A percentile compares a stretch with the other conserved stretches of the same genome.
These are phyloP conservation scores for Ajuga chamaepitys DNA, from an alignment of 257 asterid species.

Conservation along the genomic window DNA sequence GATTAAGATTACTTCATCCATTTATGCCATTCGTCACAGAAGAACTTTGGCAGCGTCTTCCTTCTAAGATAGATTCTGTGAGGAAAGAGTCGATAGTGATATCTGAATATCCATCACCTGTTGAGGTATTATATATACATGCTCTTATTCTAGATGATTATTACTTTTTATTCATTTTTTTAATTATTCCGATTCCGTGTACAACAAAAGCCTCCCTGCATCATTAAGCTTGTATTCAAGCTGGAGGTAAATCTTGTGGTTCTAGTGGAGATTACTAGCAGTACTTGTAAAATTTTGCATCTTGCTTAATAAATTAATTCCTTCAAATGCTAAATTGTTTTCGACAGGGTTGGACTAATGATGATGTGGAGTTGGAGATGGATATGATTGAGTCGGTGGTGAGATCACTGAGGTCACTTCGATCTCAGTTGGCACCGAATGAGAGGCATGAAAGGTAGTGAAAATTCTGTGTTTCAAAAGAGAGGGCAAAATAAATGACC, in stretches of 20 bases:
- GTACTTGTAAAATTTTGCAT: not conserved
- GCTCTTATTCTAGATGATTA: not conserved
- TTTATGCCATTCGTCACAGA: constrained; percentile 95
- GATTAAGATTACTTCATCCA: constrained; percentile 85
- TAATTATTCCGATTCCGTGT: not conserved
- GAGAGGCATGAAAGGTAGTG: constrained; percentile 68
- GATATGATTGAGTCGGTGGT: constrained; percentile 53
- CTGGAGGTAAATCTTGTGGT: not conserved
- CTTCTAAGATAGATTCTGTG: constrained; percentile 43
- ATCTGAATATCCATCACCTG: constrained; percentile 69
- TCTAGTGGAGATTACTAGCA: not conserved
- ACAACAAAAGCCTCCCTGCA: too few species aligned
- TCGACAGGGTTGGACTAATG: constrained; percentile 73
- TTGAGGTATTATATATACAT: constrained; percentile 41
- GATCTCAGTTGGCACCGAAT: constrained; percentile 59
- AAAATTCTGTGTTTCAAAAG: not conserved
- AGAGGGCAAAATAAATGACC: not conserved
- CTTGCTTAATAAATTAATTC: not conserved
- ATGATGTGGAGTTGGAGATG: constrained; percentile 71
- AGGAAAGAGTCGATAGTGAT: constrained; percentile 80
- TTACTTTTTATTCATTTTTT: not conserved
- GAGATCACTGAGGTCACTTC: constrained; percentile 67
- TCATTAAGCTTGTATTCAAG: not conserved
- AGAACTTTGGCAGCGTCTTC: constrained; percentile 98
- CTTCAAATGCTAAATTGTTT: not conserved